Conservation (phyloP, 1,284 basidiomycete species). For the Irpex sp. region DNA sequence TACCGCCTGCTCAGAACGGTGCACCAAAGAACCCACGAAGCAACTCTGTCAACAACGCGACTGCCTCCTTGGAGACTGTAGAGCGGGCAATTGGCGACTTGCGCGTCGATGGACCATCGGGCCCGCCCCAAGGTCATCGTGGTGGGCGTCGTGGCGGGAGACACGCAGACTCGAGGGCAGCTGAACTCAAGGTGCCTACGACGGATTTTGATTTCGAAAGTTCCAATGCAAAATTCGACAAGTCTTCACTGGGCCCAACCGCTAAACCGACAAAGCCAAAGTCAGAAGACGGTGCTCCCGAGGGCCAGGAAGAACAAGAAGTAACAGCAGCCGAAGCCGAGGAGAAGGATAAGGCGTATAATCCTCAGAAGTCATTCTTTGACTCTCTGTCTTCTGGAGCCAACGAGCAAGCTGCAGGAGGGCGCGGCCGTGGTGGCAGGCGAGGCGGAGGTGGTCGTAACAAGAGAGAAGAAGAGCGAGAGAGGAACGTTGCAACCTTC, state of each 20-base stretch:
- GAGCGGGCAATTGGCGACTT: slow-evolving; percentile 78
- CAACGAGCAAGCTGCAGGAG: slow-evolving; percentile 27
- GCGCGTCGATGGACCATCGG: slow-evolving; percentile 40
- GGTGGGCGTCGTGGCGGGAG: slow-evolving; percentile 30
- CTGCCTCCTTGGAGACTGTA: slow-evolving; percentile 72
- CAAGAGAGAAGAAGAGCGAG: slow-evolving; percentile 73
- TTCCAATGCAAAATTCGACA: slow-evolving; percentile 75
- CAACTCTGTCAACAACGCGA: slow-evolving; percentile 63
- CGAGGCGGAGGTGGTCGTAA: slow-evolving; percentile 54
- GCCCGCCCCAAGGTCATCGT: slow-evolving; percentile 35
- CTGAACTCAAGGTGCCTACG: slow-evolving; percentile 44
- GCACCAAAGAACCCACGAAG: slow-evolving; percentile 19
- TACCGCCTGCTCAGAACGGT: slow-evolving; percentile 17
- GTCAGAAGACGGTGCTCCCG: slow-evolving; percentile 11
- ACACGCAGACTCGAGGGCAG: slow-evolving; percentile 35
- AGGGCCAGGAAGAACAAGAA: slow-evolving; percentile 12
- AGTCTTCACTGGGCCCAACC: slow-evolving; percentile 44
- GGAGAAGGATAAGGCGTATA: slow-evolving; percentile 49
- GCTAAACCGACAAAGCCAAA: slow-evolving; percentile 26
- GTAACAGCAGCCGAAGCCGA: slow-evolving; percentile 25
- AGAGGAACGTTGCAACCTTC: slow-evolving; percentile 78
- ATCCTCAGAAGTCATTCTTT: slow-evolving; percentile 75
- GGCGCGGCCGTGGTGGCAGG: slow-evolving; percentile 35
- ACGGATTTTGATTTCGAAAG: slow-evolving; percentile 77
- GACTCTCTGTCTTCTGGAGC: slow-evolving; percentile 63